Percentiles rank a stretch among this genome's conserved stretches.
Evolutionary conservation across 1,139 yeast species (phyloP).

Genomic region (Pichia sp.): DNA sequence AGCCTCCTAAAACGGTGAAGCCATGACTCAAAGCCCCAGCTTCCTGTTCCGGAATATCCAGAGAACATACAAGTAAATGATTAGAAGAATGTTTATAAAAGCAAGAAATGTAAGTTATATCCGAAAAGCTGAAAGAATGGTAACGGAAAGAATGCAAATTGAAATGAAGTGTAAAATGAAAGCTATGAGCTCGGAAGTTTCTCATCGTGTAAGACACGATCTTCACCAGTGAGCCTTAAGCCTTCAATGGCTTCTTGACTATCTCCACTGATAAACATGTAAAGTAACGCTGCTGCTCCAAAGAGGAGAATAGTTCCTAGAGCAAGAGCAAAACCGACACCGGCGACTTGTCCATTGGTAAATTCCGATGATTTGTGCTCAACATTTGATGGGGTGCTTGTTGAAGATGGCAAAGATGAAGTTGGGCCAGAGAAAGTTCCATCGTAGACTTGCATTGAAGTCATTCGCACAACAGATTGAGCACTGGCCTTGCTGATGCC

Average conservation of each 20-base stretch:
- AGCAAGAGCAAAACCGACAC: slow-evolving; percentile 83
- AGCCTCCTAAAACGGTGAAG: no score
- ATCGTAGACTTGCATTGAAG: slow-evolving; percentile 24
- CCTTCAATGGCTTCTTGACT: slow-evolving; percentile 24
- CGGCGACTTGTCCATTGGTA: slow-evolving; percentile 72
- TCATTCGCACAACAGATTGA: slow-evolving; percentile 30
- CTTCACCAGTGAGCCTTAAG: slow-evolving; percentile 39
- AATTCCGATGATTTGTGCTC: slow-evolving; percentile 21
- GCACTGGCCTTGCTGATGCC: slow-evolving; percentile 25
- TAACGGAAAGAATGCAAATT: no score
- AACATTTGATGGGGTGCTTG: not conserved
- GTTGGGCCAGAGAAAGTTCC: slow-evolving; percentile 15
- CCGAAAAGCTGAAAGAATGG: no score
- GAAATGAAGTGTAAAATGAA: no score
- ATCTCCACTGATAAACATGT: slow-evolving; percentile 43
- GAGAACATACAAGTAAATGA: no score
- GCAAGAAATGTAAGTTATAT: no score
- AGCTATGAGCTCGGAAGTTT: not conserved
- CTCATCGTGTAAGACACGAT: slow-evolving; percentile 32
- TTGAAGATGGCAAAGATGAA: slow-evolving; percentile 13
- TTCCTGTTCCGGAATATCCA: no score
- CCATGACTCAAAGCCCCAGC: no score
- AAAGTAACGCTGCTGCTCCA: slow-evolving; percentile 54
- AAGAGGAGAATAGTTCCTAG: slow-evolving; percentile 68
- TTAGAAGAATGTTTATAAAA: no score